Conservation (phyloP, 805 yeast genomes). For the Zygosaccharomyces kombuchaensis region DNA sequence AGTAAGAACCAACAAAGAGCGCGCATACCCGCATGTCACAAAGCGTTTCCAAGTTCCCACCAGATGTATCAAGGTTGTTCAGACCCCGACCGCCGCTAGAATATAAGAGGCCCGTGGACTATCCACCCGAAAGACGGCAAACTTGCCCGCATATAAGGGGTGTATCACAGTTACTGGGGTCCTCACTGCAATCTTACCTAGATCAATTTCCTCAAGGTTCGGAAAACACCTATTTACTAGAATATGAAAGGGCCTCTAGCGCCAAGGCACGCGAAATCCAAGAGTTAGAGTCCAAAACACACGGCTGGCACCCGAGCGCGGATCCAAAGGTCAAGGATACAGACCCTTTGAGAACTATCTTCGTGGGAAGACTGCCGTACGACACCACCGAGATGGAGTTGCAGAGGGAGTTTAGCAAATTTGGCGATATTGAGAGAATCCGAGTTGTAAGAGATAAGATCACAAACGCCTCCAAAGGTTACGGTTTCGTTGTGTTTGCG, state of each 20-base stretch:
- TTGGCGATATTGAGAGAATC: slow-evolving; percentile 65
- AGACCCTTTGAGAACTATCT: slow-evolving; percentile 76
- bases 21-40: slow-evolving; percentile 14
- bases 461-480: slow-evolving; percentile 61
- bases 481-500: slow-evolving; percentile 75
- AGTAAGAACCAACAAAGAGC: too few species aligned
- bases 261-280: slow-evolving; percentile 22
- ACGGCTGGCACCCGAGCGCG: slow-evolving; percentile 49
- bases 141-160: slow-evolving; percentile 47
- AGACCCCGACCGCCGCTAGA: slow-evolving; percentile 55
- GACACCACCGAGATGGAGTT: slow-evolving; percentile 62
- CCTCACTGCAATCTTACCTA: slow-evolving; percentile 31
- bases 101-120: slow-evolving; percentile 46
- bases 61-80: slow-evolving; percentile 41
- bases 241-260: slow-evolving; percentile 23
- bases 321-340: slow-evolving; percentile 54
- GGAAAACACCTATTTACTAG: slow-evolving; percentile 26
- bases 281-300: slow-evolving; percentile 36
- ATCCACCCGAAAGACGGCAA: slow-evolving; percentile 42
- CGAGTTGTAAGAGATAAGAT: slow-evolving; percentile 54
- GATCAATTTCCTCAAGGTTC: slow-evolving; percentile 29
- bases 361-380: slow-evolving; percentile 70
- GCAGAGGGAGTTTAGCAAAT: slow-evolving; percentile 53
- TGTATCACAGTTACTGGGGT: slow-evolving; percentile 33
- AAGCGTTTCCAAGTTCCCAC: slow-evolving; percentile 36